Conservation (phyloP, 345 rosid species). For the Eucalyptus marginata region DNA sequence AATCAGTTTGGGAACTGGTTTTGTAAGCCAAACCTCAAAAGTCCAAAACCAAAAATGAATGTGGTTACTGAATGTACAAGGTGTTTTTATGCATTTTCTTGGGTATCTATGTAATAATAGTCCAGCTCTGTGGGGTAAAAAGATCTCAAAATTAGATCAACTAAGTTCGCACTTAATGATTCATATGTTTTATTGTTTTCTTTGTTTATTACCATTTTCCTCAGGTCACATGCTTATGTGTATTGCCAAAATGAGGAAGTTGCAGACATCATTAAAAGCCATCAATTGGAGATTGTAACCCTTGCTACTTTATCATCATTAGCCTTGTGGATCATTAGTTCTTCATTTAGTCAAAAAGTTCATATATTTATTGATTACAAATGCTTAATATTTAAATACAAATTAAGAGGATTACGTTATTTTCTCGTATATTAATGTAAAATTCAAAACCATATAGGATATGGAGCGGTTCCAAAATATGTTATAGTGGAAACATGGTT, state of each 20-base stretch:
- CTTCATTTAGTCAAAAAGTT: too few species aligned
- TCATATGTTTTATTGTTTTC: not conserved
- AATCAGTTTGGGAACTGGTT: too few species aligned
- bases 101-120: not conserved
- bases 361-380: too few species aligned
- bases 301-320: conserved; percentile 64
- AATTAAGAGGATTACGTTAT: accelerated
- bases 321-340: not conserved
- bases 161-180: not conserved
- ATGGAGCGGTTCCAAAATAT: accelerated
- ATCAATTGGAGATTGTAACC: conserved; percentile 62
- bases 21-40: too few species aligned
- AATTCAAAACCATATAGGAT: too few species aligned
- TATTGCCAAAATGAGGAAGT: conserved; percentile 54
- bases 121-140: not conserved
- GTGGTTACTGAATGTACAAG: too few species aligned
- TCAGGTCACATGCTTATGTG: conserved; percentile 71
- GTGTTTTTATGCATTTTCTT: not conserved
- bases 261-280: conserved; percentile 32
- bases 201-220: not conserved
- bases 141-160: not conserved
- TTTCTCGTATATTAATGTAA: too few species aligned
- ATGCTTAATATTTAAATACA: too few species aligned
- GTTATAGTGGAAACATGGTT: too few species aligned
- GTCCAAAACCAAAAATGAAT: too few species aligned